Conservation (phyloP, 2,329 filamentous ascomycete genomes). For the Fusarium mundagurra region DNA sequence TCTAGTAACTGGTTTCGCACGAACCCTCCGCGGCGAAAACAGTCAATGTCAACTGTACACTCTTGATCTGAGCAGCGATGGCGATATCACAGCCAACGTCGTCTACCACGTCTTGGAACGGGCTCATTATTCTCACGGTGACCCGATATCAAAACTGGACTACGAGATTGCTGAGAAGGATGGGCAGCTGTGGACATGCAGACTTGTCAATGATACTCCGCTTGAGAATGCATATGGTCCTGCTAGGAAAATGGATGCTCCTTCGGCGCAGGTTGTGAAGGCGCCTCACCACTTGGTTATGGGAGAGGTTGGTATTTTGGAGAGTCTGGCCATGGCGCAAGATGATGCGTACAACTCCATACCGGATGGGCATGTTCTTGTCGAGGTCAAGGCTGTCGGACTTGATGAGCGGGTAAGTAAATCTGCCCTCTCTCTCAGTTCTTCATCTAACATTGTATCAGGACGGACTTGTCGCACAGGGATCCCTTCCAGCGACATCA, state of each 20-base stretch:
- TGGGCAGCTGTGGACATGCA: constrained; percentile 37
- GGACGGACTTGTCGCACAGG: constrained; percentile 32
- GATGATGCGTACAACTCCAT: background rate
- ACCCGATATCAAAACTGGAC: constrained; percentile 36
- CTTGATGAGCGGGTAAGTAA: constrained; percentile 34
- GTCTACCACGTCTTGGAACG: constrained; percentile 33
- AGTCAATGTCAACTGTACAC: constrained; percentile 36
- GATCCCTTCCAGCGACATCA: constrained; percentile 27
- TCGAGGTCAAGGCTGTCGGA: constrained; percentile 35
- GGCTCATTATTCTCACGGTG: constrained; percentile 30
- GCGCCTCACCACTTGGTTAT: constrained; percentile 26
- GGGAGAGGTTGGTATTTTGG: constrained; percentile 36
- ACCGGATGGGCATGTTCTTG: constrained; percentile 28
- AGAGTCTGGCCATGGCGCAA: constrained; percentile 34
- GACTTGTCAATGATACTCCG: constrained; percentile 29
- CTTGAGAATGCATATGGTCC: constrained; percentile 36
- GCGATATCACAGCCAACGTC: constrained; percentile 6
- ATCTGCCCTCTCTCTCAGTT: accelerated
- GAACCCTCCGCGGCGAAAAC: constrained; percentile 34
- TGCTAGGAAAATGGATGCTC: constrained; percentile 26
- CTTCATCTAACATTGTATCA: constrained; percentile 13
- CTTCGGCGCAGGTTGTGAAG: constrained; percentile 11
- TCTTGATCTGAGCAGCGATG: constrained; percentile 33
- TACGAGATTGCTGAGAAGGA: constrained; percentile 39
- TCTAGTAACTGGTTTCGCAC: constrained; percentile 36